Percentiles rank a stretch among this genome's conserved stretches.
Evolutionary conservation across 139 green algal genomes (phyloP).

Genomic region (Chlorella vulgaris): DNA sequence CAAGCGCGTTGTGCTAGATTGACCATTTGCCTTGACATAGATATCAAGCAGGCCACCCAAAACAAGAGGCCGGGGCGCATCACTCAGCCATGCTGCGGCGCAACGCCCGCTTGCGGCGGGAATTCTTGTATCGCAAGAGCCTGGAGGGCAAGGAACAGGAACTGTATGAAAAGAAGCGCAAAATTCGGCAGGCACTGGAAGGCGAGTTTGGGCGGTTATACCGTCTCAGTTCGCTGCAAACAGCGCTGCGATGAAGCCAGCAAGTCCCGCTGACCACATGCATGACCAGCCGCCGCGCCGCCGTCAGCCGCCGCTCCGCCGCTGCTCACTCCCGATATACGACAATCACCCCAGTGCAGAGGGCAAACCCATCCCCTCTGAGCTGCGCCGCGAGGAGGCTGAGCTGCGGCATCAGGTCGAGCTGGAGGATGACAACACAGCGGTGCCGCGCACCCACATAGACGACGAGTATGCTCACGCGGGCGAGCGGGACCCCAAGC

Average conservation of each 20-base stretch:
- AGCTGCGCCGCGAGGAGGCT: conserved; percentile 84
- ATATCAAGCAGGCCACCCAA: not conserved
- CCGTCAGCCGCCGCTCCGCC: not conserved
- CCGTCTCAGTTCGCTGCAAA: too few relatives aligned
- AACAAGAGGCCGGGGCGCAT: not conserved
- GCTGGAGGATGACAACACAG: conserved; percentile 98
- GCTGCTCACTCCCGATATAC: not conserved
- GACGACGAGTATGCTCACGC: conserved; percentile 98
- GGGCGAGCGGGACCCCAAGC: conserved; percentile 87
- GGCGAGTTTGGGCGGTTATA: conserved; percentile 54
- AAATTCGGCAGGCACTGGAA: conserved; percentile 86
- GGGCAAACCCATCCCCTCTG: conserved; percentile 96
- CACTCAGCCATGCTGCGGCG: conserved; percentile 64
- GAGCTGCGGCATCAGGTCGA: conserved; percentile 83
- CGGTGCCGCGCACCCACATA: conserved; percentile 81
- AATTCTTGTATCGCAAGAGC: conserved; percentile 97
- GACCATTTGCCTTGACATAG: too few relatives aligned
- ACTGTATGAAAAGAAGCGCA: conserved; percentile 94
- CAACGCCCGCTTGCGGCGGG: conserved; percentile 86
- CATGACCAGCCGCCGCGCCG: not conserved
- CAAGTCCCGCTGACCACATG: too few relatives aligned
- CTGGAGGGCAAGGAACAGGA: conserved; percentile 93
- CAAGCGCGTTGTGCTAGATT: too few relatives aligned
- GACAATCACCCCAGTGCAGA: conserved; percentile 63
- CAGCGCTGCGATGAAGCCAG: too few relatives aligned